Conservation (phyloP, 2,329 filamentous ascomycete genomes). For the Pestalotiopsis sp. region DNA sequence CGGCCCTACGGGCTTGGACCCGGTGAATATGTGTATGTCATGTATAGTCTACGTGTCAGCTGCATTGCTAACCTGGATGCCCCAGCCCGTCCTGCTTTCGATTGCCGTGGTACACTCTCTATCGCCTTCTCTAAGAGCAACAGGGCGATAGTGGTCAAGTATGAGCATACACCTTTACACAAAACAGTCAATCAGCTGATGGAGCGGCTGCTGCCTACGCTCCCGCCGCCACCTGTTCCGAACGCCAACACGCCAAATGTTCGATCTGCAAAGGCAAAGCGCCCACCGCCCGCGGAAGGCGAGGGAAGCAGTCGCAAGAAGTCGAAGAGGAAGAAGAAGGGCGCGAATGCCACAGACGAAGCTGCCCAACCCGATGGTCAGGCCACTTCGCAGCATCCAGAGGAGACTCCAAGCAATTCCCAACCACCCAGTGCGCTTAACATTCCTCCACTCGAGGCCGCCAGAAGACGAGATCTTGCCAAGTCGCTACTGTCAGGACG, state of each 20-base stretch:
- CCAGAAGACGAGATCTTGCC: conserved; percentile 52
- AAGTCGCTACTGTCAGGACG: conserved; percentile 47
- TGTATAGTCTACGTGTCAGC: neutral
- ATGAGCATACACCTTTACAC: conserved; percentile 60
- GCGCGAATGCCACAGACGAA: conserved; percentile 21
- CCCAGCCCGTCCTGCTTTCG: conserved; percentile 59
- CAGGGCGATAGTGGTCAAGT: conserved; percentile 53
- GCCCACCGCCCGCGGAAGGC: conserved; percentile 26
- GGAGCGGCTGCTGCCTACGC: conserved; percentile 45
- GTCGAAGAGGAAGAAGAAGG: conserved; percentile 29
- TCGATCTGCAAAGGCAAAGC: conserved; percentile 24
- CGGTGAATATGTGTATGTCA: conserved; percentile 44
- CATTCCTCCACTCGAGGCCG: conserved; percentile 48
- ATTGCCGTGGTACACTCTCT: conserved; percentile 55
- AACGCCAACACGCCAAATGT: conserved; percentile 22
- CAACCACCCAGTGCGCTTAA: conserved; percentile 37
- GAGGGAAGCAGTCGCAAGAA: conserved; percentile 29
- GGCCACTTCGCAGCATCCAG: conserved; percentile 17
- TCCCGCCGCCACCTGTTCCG: conserved; percentile 37
- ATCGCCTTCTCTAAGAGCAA: conserved; percentile 52
- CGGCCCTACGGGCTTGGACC: conserved; percentile 47
- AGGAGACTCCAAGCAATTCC: conserved; percentile 15
- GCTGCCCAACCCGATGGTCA: conserved; percentile 5
- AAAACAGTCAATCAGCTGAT: conserved; percentile 55
- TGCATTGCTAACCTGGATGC: neutral